phyloP scores from a whole-genome alignment of 371 early-diverging fungal genomes.

The Mortierella sp. region DNA sequence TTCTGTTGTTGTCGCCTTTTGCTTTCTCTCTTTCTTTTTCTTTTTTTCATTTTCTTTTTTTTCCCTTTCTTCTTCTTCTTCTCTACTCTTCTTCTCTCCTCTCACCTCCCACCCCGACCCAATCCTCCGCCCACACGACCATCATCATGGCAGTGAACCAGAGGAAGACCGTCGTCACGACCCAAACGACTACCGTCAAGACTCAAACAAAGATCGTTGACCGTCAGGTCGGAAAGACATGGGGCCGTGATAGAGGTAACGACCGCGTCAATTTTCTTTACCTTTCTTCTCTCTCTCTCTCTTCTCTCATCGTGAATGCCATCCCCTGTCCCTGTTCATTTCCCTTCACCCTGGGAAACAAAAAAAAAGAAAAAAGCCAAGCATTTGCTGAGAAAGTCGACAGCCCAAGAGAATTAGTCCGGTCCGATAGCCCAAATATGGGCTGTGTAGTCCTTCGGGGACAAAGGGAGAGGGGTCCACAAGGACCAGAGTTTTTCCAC shows the following conservation, averaged over 20 bases:
- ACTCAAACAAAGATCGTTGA: conserved; percentile 23
- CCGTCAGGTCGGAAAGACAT: conserved; percentile 64
- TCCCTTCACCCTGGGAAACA: too few relatives aligned
- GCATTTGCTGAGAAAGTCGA: neutral
- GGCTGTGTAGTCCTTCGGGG: too few relatives aligned
- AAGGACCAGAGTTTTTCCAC: too few relatives aligned
- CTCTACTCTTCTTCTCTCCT: conserved; percentile 2
- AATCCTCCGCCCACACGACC: conserved; percentile 7
- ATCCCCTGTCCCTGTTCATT: too few relatives aligned
- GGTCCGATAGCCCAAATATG: too few relatives aligned
- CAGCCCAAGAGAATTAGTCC: too few relatives aligned
- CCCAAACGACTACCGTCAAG: conserved; percentile 13
- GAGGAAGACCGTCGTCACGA: conserved; percentile 34
- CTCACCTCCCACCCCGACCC: neutral
- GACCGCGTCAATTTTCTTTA: neutral
- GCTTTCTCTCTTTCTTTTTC: conserved; percentile 5
- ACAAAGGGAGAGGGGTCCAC: too few relatives aligned
- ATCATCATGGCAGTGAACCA: conserved; percentile 46
- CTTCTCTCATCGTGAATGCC: neutral
- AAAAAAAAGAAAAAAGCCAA: neutral
- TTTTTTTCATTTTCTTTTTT: neutral
- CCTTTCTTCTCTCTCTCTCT: neutral
- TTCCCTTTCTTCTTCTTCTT: neutral
- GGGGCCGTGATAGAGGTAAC: conserved; percentile 66
- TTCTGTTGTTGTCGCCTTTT: neutral